A percentile compares a stretch with the other conserved stretches of the same genome.
These are phyloP conservation scores for Colletotrichum sp. DNA, from an alignment of 2,329 filamentous ascomycete genomes.

Conservation along the genomic window DNA sequence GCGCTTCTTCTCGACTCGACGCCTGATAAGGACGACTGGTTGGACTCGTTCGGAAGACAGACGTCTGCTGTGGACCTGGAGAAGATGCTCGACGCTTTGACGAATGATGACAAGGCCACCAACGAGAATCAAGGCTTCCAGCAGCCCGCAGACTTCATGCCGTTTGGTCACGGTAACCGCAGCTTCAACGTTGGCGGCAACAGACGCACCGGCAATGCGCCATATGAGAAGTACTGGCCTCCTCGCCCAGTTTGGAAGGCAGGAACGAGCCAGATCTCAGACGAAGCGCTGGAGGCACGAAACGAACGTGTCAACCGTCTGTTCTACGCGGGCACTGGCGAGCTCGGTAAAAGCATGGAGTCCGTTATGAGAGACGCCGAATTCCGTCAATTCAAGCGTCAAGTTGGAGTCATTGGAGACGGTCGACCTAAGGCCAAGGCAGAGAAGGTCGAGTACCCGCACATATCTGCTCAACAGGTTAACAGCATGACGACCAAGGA, in stretches of 20 bases:
- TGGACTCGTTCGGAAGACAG: background rate
- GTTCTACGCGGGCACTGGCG: conserved; percentile 45
- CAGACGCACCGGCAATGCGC: conserved; percentile 26
- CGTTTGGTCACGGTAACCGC: background rate
- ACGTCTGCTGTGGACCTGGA: background rate
- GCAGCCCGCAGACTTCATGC: background rate
- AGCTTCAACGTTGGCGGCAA: conserved; percentile 17
- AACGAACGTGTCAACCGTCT: conserved; percentile 32
- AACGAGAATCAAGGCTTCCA: conserved; percentile 35
- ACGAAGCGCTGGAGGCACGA: conserved; percentile 28
- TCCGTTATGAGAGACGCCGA: conserved; percentile 34
- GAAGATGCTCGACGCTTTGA: background rate
- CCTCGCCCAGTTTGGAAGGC: conserved; percentile 15
- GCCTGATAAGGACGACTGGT: background rate
- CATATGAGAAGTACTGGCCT: conserved; percentile 16
- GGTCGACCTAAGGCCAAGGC: conserved; percentile 33
- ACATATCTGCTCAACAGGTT: conserved; percentile 41
- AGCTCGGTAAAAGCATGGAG: conserved; percentile 37
- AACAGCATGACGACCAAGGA: conserved; percentile 41
- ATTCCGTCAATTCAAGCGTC: conserved; percentile 29
- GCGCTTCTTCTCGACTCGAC: background rate
- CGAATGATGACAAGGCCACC: conserved; percentile 33
- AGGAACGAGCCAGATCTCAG: conserved; percentile 24
- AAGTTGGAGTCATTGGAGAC: conserved; percentile 42
- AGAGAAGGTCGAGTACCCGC: conserved; percentile 27